Base-by-base conservation (phyloP, 352 stramenopile species). In the Phytophthora podocarpi region DNA sequence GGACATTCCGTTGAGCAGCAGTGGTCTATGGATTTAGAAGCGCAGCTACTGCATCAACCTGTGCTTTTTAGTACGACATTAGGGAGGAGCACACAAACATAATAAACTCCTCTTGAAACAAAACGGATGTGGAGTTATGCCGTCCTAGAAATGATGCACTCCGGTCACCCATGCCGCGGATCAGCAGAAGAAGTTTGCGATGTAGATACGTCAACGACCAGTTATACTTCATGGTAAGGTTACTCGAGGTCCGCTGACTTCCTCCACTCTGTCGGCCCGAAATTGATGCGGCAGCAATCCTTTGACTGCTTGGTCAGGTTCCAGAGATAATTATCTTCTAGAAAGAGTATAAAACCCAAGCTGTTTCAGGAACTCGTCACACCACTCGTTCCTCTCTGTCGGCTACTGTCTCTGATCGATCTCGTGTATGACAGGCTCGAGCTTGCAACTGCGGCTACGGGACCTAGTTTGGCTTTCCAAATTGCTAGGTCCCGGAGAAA, bases 281-380 rank as follows among this genome's bases (percentile, higher is more conserved):
- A 46, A 20, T 40, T 16, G 32, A 20, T 48, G 35, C 31, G 21
- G 26, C 35, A 62, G 13, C 34, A 57, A 31, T 72, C 59, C 27
- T 74, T 61, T 32, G 66, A 67, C 48, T 47, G 64, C 23, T 53
- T 72, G 53, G 58, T 81, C 40, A 76, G 47, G 21, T 89, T 59
- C 75, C 75, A 87, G 12, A 70, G 73, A 36, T 83, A 61, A 9
- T 61, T 67, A 45, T 84, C 77, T n/a, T n/a, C n/a, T n/a, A n/a
- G n/a, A n/a, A n/a, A n/a, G n/a, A n/a, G n/a, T n/a, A 32, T 68
- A 61, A 24, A 81, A 47, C 9, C 70, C 26, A 36, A 86, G 39
- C 41, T 82, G 63, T 18, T 76, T 72, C 5, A 89, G 48, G 2
- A 75, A 81, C 1, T 76, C 78, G 31, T 83, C 63, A 70, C 65